Conservation (phyloP, 2,329 filamentous ascomycete genomes). For the Curvularia eragrostidis region DNA sequence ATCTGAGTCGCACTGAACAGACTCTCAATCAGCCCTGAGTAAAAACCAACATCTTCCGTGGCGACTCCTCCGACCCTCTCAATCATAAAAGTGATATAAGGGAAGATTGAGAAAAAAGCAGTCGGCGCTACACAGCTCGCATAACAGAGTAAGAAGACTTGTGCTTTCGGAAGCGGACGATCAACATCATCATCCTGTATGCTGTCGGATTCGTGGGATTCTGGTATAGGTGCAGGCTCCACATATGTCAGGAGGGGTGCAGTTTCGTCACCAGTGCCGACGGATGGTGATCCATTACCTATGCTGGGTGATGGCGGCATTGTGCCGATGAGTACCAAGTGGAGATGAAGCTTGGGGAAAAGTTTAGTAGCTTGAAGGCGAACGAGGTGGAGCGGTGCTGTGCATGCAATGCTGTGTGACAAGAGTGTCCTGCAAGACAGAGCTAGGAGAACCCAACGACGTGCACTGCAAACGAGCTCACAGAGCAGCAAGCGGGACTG, state of each 20-base stretch:
- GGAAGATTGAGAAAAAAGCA: constrained; percentile 84
- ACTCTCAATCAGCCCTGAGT: constrained; percentile 73
- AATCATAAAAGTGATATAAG: constrained; percentile 81
- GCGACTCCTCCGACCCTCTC: constrained; percentile 67
- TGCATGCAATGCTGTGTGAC: neutral
- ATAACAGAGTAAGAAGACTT: constrained; percentile 76
- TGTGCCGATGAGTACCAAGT: neutral
- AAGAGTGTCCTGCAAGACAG: neutral
- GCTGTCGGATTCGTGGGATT: constrained; percentile 2
- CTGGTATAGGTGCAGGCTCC: constrained; percentile 24
- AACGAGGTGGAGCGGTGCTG: neutral
- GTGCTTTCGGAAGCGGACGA: constrained; percentile 48
- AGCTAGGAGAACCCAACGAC: neutral
- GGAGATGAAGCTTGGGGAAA: neutral
- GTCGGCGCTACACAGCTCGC: constrained; percentile 76
- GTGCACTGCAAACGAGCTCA: neutral
- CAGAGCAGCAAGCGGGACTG: neutral
- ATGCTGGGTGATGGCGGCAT: constrained; percentile 11
- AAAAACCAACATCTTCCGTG: constrained; percentile 77
- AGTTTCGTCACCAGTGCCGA: constrained; percentile 30
- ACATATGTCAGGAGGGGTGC: constrained; percentile 39
- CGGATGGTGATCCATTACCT: neutral
- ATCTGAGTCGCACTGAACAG: constrained; percentile 79
- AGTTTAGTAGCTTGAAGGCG: neutral
- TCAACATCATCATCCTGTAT: constrained; percentile 23